Conservation (phyloP, 805 yeast genomes). For the Kuraishia floccosa region DNA sequence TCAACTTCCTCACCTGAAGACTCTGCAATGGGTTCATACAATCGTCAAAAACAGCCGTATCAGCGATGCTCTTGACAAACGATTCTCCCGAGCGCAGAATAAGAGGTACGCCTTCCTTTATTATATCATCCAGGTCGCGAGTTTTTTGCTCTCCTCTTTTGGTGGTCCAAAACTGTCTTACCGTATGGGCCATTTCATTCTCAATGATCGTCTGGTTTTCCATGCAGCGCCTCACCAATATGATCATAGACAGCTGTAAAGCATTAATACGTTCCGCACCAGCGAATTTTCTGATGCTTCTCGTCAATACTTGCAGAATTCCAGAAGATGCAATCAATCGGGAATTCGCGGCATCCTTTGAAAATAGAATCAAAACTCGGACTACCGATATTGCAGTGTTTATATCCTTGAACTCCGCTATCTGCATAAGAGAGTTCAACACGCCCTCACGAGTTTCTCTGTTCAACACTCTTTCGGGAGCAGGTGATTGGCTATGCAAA, state of each 20-base stretch:
- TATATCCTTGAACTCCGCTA: constrained; percentile 27
- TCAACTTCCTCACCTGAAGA: not conserved
- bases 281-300: no score
- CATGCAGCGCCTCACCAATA: constrained; percentile 56
- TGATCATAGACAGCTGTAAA: constrained; percentile 35
- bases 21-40: constrained; percentile 3
- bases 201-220: no score
- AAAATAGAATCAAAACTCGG: constrained; percentile 41
- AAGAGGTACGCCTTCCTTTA: constrained; percentile 39
- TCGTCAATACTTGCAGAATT: no score
- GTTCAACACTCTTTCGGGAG: no score
- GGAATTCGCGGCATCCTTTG: no score
- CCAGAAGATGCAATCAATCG: no score
- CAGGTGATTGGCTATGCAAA: no score
- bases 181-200: no score
- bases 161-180: no score
- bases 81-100: constrained; percentile 22
- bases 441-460: no score
- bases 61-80: constrained; percentile 13
- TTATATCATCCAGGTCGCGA: constrained; percentile 31
- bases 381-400: constrained; percentile 41
- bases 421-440: no score
- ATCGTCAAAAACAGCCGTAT: constrained; percentile 7
- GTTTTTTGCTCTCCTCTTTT: constrained; percentile 13
- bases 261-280: constrained; percentile 21